Percentiles rank a stretch among this genome's conserved stretches.
Conservation (phyloP, 176 grass and related monocot species). For the Ensete glaucum region DNA sequence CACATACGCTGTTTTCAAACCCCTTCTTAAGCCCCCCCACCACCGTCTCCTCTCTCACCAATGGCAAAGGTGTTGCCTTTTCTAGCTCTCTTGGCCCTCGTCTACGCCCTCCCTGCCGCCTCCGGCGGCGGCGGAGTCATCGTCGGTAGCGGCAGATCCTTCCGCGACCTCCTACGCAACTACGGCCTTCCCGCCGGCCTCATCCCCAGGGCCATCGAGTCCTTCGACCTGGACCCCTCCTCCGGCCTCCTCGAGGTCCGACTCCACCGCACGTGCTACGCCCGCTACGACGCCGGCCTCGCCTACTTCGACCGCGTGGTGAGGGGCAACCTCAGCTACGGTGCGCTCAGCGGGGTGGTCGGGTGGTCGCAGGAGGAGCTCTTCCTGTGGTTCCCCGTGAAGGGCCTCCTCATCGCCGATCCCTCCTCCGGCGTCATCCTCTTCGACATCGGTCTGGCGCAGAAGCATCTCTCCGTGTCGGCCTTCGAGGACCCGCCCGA, state of each 20-base stretch:
- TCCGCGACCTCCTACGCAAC: conserved; percentile 58
- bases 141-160: neutral
- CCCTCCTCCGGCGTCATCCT: conserved; percentile 57
- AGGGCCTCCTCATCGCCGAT: conserved; percentile 62
- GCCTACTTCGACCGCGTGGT: conserved; percentile 65
- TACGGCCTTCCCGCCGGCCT: conserved; percentile 71
- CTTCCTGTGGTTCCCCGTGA: conserved; percentile 90
- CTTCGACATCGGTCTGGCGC: conserved; percentile 79
- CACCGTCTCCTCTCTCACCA: neutral
- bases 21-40: conserved; percentile 11
- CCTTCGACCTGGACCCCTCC: conserved; percentile 38
- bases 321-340: conserved; percentile 70
- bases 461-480: conserved; percentile 71
- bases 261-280: conserved; percentile 60
- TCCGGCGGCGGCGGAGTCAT: neutral
- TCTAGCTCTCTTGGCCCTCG: neutral
- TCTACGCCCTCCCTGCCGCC: neutral
- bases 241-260: conserved; percentile 56
- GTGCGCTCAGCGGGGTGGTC: conserved; percentile 50
- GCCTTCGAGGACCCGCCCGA: conserved; percentile 88
- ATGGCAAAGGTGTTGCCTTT: conserved; percentile 33
- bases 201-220: conserved; percentile 45
- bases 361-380: conserved; percentile 78
- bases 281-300: conserved; percentile 49
- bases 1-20: conserved; percentile 1